Percentiles rank a stretch among this genome's conserved stretches.
Evolutionary conservation across 441 rosid genomes (phyloP).

Genomic region (Erysimum cheiri): DNA sequence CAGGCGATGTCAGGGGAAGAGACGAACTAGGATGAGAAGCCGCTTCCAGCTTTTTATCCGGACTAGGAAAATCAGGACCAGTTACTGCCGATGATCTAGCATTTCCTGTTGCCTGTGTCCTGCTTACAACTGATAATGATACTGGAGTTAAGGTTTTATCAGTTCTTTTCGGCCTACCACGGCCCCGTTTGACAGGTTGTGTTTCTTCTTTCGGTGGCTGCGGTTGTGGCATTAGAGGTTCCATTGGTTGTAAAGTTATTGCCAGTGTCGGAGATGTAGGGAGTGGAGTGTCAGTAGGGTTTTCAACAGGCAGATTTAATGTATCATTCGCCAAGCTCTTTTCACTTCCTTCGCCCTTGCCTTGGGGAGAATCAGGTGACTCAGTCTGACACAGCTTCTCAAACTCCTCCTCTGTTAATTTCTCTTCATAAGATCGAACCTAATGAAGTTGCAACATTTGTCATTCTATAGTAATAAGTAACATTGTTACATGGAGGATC

Average conservation of each 20-base stretch:
- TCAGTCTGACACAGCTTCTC: slow-evolving; percentile 91
- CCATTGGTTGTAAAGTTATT: slow-evolving; percentile 49
- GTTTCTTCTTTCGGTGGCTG: slow-evolving; percentile 62
- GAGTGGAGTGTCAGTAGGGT: slow-evolving; percentile 37
- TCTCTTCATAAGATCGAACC: slow-evolving; percentile 97
- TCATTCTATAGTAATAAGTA: neutral
- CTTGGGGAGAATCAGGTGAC: slow-evolving; percentile 70
- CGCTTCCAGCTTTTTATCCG: slow-evolving; percentile 36
- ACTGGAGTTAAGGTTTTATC: slow-evolving; percentile 54
- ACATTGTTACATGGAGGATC: slow-evolving; percentile 8
- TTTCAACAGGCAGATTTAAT: slow-evolving; percentile 34
- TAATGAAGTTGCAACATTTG: slow-evolving; percentile 31
- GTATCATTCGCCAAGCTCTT: slow-evolving; percentile 52
- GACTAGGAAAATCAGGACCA: slow-evolving; percentile 45
- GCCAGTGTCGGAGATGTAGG: slow-evolving; percentile 38
- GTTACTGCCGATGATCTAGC: slow-evolving; percentile 47
- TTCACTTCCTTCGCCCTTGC: slow-evolving; percentile 60
- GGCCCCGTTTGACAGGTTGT: slow-evolving; percentile 86
- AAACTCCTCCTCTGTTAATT: slow-evolving; percentile 94
- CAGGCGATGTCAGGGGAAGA: slow-evolving; percentile 43
- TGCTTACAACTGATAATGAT: slow-evolving; percentile 47
- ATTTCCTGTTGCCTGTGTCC: slow-evolving; percentile 48
- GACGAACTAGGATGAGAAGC: slow-evolving; percentile 50
- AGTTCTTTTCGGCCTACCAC: slow-evolving; percentile 91
- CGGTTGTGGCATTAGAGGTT: slow-evolving; percentile 36